These are phyloP conservation scores for Phyllosticta ampelicida DNA, from an alignment of 2,329 filamentous ascomycete genomes.

Conservation along the genomic window DNA sequence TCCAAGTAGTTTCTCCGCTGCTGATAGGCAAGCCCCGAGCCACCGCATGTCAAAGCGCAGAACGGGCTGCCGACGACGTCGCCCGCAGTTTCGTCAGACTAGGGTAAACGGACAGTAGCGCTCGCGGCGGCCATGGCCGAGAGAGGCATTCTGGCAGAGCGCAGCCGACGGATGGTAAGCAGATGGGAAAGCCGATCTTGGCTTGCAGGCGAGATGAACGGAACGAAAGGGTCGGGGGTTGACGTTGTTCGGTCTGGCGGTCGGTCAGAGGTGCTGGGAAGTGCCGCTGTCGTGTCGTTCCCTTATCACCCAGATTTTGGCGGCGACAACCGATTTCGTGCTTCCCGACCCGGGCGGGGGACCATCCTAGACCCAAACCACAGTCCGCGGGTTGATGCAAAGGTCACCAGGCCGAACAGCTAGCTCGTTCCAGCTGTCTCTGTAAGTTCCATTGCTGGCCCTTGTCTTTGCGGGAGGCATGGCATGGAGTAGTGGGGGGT, in stretches of 20 bases:
- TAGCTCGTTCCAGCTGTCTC: background rate
- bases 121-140: background rate
- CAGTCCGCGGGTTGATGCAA: background rate
- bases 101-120: background rate
- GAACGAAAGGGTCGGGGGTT: background rate
- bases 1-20: background rate
- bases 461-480: background rate
- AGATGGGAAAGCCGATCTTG: background rate
- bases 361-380: background rate
- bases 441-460: background rate
- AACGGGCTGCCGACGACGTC: background rate
- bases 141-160: too few species aligned
- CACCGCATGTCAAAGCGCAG: background rate
- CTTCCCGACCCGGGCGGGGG: background rate
- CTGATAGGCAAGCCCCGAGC: background rate
- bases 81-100: background rate
- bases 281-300: background rate
- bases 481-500: background rate
- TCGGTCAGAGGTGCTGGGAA: background rate
- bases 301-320: background rate
- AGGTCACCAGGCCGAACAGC: background rate
- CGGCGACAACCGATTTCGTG: background rate
- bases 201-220: background rate
- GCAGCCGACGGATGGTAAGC: background rate
- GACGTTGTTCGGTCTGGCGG: background rate